phyloP scores from a whole-genome alignment of 306 rosid species.

The Trifolium fragiferum region DNA sequence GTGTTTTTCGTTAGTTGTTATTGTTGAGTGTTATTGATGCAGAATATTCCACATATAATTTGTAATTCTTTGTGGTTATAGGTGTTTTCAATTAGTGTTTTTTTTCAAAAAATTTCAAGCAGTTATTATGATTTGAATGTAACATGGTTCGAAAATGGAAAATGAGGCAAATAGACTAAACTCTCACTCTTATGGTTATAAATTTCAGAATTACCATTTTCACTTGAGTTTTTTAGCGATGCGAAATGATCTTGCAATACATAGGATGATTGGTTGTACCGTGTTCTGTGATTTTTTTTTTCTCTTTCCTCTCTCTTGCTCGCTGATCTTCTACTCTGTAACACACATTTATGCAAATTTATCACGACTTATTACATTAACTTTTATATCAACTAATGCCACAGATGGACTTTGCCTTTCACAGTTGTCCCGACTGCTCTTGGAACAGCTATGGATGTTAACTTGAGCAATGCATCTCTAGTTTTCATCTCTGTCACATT shows the following conservation, averaged over 20 bases:
- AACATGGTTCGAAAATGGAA: slow-evolving; percentile 27
- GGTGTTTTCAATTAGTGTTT: slow-evolving; percentile 25
- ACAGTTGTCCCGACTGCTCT: slow-evolving; percentile 99
- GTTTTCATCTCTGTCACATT: slow-evolving; percentile 95
- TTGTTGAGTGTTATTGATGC: not conserved
- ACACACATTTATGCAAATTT: slow-evolving; percentile 39
- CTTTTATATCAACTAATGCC: slow-evolving; percentile 97
- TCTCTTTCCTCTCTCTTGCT: slow-evolving; percentile 13
- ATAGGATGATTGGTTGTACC: slow-evolving; percentile 15
- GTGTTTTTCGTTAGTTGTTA: slow-evolving; percentile 1
- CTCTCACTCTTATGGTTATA: not conserved
- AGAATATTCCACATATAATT: slow-evolving; percentile 24
- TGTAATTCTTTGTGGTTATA: slow-evolving; percentile 24
- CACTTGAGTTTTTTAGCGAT: not conserved
- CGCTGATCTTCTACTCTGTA: slow-evolving; percentile 25
- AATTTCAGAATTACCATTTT: slow-evolving; percentile 11
- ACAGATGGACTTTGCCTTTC: slow-evolving; percentile 99
- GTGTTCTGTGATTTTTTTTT: slow-evolving; percentile 18
- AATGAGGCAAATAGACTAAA: not conserved
- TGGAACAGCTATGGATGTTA: slow-evolving; percentile 93
- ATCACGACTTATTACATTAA: slow-evolving; percentile 61
- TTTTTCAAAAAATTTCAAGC: not conserved
- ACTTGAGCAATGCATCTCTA: slow-evolving; percentile 96
- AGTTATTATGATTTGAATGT: not conserved
- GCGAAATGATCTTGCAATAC: slow-evolving; percentile 17